Conservation (phyloP, 768 basidiomycete species). For the Amanita phalloides region DNA sequence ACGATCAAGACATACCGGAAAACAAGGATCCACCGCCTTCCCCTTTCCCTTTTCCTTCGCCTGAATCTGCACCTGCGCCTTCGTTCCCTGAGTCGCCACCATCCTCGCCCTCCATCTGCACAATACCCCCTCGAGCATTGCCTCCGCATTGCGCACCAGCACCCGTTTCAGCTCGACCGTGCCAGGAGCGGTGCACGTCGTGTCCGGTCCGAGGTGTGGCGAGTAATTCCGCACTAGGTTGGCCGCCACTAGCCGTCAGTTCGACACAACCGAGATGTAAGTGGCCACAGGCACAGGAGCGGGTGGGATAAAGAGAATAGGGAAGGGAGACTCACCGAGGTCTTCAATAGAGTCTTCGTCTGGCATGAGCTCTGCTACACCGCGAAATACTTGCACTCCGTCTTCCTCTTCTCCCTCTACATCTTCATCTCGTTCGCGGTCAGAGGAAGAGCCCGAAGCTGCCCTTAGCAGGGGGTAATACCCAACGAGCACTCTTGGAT, state of each 20-base stretch:
- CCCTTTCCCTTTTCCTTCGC: slow-evolving; percentile 12
- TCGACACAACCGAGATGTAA: slow-evolving; percentile 13
- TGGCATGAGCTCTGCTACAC: slow-evolving; percentile 64
- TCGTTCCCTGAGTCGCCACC: slow-evolving; percentile 14
- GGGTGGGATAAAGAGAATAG: slow-evolving; percentile 5
- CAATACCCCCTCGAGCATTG: slow-evolving; percentile 68
- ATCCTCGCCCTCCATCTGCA: slow-evolving; percentile 45
- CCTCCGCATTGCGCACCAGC: slow-evolving; percentile 51
- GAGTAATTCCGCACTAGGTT: slow-evolving; percentile 92
- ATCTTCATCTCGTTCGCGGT: too few relatives aligned
- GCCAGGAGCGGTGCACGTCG: slow-evolving; percentile 57
- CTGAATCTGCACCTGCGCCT: slow-evolving; percentile 6
- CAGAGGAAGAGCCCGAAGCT: slow-evolving; percentile 1
- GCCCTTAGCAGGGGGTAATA: slow-evolving; percentile 71
- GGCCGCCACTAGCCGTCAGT: slow-evolving; percentile 71
- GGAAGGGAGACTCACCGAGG: slow-evolving; percentile 59
- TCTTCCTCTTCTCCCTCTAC: slow-evolving; percentile 13
- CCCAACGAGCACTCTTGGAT: slow-evolving; percentile 73
- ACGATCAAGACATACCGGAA: not conserved
- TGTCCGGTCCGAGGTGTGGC: slow-evolving; percentile 68
- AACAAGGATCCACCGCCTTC: slow-evolving; percentile 8
- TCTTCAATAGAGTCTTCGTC: slow-evolving; percentile 63
- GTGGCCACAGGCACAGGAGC: slow-evolving; percentile 26
- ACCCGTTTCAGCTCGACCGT: slow-evolving; percentile 59
- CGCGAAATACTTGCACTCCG: slow-evolving; percentile 60